phyloP scores from a whole-genome alignment of 2,329 filamentous ascomycete genomes.

The Talaromyces sp. region DNA sequence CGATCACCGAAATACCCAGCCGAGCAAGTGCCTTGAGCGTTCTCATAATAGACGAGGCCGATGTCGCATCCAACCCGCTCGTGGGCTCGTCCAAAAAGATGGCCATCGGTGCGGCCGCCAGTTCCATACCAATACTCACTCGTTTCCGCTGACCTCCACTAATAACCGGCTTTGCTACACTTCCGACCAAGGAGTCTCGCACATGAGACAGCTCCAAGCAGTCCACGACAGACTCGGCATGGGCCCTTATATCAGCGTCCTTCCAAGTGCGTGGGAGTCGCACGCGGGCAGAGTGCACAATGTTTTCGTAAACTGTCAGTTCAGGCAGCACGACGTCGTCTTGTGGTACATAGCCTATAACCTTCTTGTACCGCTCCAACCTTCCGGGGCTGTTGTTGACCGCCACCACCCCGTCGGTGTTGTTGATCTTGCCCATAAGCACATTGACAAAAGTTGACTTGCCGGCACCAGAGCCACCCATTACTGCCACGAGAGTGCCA shows the following conservation, averaged over 20 bases:
- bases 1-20: conserved; percentile 53
- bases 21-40: conserved; percentile 50
- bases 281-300: conserved; percentile 54
- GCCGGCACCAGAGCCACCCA: conserved; percentile 6
- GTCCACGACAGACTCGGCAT: conserved; percentile 41
- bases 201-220: conserved; percentile 4
- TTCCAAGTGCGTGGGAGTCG: conserved; percentile 50
- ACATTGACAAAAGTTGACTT: conserved; percentile 49
- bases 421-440: conserved; percentile 8
- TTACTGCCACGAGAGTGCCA: conserved; percentile 3
- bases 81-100: conserved; percentile 53
- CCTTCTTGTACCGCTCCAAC: conserved; percentile 3
- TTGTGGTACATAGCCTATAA: conserved; percentile 57
- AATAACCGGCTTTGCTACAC: conserved; percentile 47
- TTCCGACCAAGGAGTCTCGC: conserved; percentile 40
- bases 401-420: conserved; percentile 5
- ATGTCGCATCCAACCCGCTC: conserved; percentile 50
- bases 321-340: conserved; percentile 57
- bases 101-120: conserved; percentile 53
- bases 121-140: conserved; percentile 55
- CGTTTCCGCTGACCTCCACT: conserved; percentile 54
- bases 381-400: conserved; percentile 5
- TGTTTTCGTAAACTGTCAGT: conserved; percentile 58
- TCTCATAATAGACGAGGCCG: conserved; percentile 52
- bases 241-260: conserved; percentile 44